phyloP scores from a whole-genome alignment of 805 yeast species.

The Peterozyma xylosa region DNA sequence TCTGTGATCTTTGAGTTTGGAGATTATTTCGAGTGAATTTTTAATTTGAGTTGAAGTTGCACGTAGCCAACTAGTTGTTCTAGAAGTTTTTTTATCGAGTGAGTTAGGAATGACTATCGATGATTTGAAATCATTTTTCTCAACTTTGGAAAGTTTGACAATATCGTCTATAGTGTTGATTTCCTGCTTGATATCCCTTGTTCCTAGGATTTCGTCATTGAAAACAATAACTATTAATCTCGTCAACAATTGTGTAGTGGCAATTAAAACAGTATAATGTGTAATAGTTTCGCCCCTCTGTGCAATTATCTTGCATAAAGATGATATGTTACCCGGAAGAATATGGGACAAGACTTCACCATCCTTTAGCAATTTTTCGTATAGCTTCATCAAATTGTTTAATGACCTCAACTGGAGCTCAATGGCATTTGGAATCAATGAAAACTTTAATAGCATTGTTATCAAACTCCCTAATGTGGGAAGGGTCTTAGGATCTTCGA shows the following conservation, averaged over 20 bases:
- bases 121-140: not conserved
- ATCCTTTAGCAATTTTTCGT: slow-evolving; percentile 26
- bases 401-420: slow-evolving; percentile 25
- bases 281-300: slow-evolving; percentile 21
- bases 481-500: slow-evolving; percentile 24
- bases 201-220: slow-evolving; percentile 30
- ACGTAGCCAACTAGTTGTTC: slow-evolving; percentile 47
- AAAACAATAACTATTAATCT: slow-evolving; percentile 27
- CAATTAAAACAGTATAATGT: slow-evolving; percentile 28
- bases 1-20: slow-evolving; percentile 17
- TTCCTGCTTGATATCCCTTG: slow-evolving; percentile 14
- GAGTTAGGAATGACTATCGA: slow-evolving; percentile 4
- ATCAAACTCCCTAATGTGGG: slow-evolving; percentile 43
- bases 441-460: slow-evolving; percentile 30
- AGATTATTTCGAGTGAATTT: slow-evolving; percentile 32
- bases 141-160: slow-evolving; percentile 6
- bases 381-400: slow-evolving; percentile 25
- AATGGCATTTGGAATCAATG: slow-evolving; percentile 17
- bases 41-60: slow-evolving; percentile 44
- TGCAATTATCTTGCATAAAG: slow-evolving; percentile 29
- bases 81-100: slow-evolving; percentile 13
- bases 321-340: slow-evolving; percentile 44
- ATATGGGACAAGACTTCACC: slow-evolving; percentile 43
- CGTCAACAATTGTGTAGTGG: slow-evolving; percentile 22
- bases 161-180: slow-evolving; percentile 12